Conservation (phyloP, 495 filamentous ascomycete genomes). For the Aeminium ludgeri region DNA sequence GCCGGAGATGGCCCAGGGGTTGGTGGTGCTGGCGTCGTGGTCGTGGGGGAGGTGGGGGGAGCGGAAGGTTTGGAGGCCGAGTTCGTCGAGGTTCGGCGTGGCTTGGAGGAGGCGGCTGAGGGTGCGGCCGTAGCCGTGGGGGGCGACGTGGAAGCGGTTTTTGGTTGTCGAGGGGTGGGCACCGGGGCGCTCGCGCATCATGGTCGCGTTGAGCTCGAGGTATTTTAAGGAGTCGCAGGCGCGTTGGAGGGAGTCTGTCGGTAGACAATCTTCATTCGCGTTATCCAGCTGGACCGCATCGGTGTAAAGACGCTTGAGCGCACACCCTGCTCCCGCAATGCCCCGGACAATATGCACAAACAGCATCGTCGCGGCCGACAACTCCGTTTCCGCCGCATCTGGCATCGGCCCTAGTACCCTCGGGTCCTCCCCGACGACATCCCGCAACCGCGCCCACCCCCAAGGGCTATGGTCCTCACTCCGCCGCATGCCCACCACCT, state of each 20-base stretch:
- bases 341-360: constrained; percentile 9
- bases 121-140: constrained; percentile 5
- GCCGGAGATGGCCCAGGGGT: too few species aligned
- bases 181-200: too few species aligned
- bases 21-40: neutral
- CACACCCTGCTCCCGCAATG: neutral
- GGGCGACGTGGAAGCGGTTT: too few species aligned
- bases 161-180: too few species aligned
- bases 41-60: neutral
- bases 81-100: constrained; percentile 3
- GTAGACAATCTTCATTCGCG: neutral
- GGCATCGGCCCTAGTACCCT: constrained; percentile 6
- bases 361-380: constrained; percentile 8
- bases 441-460: constrained; percentile 8
- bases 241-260: neutral
- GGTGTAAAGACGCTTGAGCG: constrained; percentile 12
- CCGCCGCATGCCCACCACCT: constrained; percentile 13
- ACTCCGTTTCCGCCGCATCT: neutral
- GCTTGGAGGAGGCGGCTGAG: constrained; percentile 5
- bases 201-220: constrained; percentile 10
- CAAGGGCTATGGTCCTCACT: constrained; percentile 14
- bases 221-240: constrained; percentile 6
- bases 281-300: constrained; percentile 13
- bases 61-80: constrained; percentile 12
- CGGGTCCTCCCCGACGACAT: constrained; percentile 9